These are phyloP conservation scores for Protomyces arabidopsidicola DNA, from an alignment of 1,139 yeast species.

Conservation along the genomic window DNA sequence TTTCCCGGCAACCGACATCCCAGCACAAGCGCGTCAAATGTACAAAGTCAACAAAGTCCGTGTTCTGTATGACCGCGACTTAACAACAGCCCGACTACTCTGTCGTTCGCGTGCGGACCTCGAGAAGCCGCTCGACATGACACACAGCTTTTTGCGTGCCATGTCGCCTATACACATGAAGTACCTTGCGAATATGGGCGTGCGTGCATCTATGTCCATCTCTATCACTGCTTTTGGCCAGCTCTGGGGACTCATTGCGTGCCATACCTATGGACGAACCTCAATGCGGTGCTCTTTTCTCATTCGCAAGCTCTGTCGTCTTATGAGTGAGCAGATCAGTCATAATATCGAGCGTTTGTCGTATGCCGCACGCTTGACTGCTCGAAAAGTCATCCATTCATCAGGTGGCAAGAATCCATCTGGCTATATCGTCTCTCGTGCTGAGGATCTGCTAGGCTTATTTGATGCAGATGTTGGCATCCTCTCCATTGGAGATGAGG, in stretches of 20 bases:
- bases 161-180: constrained; percentile 27
- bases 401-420: constrained; percentile 18
- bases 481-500: constrained; percentile 25
- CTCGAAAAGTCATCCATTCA: constrained; percentile 10
- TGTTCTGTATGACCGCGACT: constrained; percentile 15
- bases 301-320: constrained; percentile 20
- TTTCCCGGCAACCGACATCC: constrained; percentile 28
- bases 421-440: constrained; percentile 21
- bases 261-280: constrained; percentile 16
- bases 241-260: constrained; percentile 27
- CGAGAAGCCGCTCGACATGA: constrained; percentile 24
- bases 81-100: constrained; percentile 22
- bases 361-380: constrained; percentile 24
- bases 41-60: constrained; percentile 26
- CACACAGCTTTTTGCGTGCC: constrained; percentile 24
- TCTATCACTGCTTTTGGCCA: constrained; percentile 25
- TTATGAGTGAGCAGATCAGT: constrained; percentile 21
- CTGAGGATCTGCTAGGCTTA: constrained; percentile 24
- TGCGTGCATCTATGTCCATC: constrained; percentile 21
- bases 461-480: constrained; percentile 26
- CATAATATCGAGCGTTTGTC: constrained; percentile 25
- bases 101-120: constrained; percentile 16
- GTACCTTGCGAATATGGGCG: constrained; percentile 27
- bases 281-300: constrained; percentile 16
- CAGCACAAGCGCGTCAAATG: constrained; percentile 22